A percentile compares a stretch with the other conserved stretches of the same genome.
phyloP scores from a whole-genome alignment of 2,329 filamentous ascomycete species.

The Thelonectria olida region DNA sequence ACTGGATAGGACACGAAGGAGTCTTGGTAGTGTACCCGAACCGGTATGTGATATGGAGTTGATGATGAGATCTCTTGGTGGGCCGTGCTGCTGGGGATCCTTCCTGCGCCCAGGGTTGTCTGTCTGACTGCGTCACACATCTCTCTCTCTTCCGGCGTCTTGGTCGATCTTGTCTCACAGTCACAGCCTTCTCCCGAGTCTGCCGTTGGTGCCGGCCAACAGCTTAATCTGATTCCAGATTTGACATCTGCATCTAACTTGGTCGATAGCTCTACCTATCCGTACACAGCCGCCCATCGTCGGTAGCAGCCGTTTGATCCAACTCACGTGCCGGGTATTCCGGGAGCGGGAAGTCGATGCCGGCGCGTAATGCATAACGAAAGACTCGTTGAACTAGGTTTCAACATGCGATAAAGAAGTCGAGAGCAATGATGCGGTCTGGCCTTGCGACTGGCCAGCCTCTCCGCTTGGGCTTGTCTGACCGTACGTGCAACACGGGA shows the following conservation, averaged over 20 bases:
- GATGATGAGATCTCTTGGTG: neutral
- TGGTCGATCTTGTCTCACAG: too few species aligned
- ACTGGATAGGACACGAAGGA: too few species aligned
- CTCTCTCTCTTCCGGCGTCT: too few species aligned
- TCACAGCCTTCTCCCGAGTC: too few species aligned
- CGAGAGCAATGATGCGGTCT: neutral
- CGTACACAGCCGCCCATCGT: too few species aligned
- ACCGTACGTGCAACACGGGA: neutral
- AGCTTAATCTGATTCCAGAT: neutral
- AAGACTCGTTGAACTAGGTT: neutral
- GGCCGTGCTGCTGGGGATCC: too few species aligned
- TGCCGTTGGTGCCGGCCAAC: too few species aligned
- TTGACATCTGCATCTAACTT: neutral
- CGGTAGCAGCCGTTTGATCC: neutral
- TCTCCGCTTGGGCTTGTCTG: neutral
- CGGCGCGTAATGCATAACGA: constrained; percentile 2
- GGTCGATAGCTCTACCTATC: too few species aligned
- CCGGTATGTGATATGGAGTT: neutral
- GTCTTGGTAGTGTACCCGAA: neutral
- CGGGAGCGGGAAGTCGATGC: neutral
- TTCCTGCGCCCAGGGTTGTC: too few species aligned
- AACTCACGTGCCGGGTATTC: constrained; percentile 1
- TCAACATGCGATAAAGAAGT: neutral
- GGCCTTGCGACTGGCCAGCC: constrained; percentile 13
- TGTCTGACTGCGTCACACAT: too few species aligned